Conservation (phyloP, 345 rosid genomes). For the Gossypium longicalyx region DNA sequence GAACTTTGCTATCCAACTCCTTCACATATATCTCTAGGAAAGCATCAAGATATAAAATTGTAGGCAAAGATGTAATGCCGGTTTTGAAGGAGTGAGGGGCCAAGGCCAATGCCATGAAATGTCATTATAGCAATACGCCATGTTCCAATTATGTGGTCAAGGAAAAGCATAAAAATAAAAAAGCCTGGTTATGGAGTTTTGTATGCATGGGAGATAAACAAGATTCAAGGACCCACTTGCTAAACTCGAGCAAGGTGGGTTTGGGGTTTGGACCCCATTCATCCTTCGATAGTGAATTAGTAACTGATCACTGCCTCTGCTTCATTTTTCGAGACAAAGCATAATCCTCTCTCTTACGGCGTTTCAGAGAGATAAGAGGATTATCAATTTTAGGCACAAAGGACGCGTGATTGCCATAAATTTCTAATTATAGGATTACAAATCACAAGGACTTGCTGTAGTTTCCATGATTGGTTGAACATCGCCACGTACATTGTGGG, state of each 20-base stretch:
- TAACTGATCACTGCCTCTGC: background rate
- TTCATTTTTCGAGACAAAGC: constrained; percentile 10
- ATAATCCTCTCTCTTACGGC: background rate
- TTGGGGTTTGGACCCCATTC: background rate
- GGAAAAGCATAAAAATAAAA: background rate
- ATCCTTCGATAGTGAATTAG: background rate
- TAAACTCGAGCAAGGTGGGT: too few species aligned
- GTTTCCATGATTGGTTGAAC: background rate
- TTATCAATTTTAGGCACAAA: constrained; percentile 24
- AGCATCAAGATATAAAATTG: too few species aligned
- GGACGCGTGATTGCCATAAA: constrained; percentile 18
- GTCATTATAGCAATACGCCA: too few species aligned
- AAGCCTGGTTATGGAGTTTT: too few species aligned
- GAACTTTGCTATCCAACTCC: background rate
- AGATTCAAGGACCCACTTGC: too few species aligned
- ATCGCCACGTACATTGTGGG: background rate
- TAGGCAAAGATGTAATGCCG: too few species aligned
- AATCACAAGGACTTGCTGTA: background rate
- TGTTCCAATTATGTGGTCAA: background rate
- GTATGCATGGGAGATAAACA: too few species aligned
- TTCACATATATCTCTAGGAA: background rate
- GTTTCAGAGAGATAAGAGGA: background rate
- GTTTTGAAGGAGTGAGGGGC: too few species aligned
- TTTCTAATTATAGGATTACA: constrained; percentile 2
- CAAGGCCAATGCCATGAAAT: too few species aligned